Percentiles rank a stretch among this genome's conserved stretches.
These are phyloP conservation scores for Alternaria conjuncta DNA, from an alignment of 2,329 filamentous ascomycete genomes.

Conservation along the genomic window DNA sequence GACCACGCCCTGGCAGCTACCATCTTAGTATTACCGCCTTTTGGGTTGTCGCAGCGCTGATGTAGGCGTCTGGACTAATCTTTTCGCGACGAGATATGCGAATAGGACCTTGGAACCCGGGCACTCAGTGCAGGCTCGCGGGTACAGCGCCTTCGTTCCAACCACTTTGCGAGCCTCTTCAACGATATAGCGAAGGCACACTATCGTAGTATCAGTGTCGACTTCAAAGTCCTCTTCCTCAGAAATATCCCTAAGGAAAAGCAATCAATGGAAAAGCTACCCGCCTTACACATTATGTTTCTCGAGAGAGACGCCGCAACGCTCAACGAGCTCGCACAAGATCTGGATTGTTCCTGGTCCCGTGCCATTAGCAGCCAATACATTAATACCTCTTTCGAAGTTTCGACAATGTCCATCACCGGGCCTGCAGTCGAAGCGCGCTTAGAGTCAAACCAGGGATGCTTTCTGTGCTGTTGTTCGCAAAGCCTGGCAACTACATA, in stretches of 20 bases:
- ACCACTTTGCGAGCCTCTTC: not conserved
- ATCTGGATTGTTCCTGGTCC: not conserved
- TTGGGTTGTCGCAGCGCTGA: not conserved
- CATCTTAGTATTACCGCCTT: not conserved
- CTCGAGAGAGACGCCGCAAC: not conserved
- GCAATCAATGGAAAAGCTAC: not conserved
- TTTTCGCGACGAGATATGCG: not conserved
- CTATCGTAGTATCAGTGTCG: not conserved
- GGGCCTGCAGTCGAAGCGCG: not conserved
- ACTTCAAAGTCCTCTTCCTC: accelerated
- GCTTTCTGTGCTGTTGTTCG: not conserved
- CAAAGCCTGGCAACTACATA: not conserved
- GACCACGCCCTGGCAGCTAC: not conserved
- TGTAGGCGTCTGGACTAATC: not conserved
- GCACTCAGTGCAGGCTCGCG: not conserved
- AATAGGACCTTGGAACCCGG: not conserved
- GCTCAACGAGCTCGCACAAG: not conserved
- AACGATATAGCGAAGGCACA: not conserved
- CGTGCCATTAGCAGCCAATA: not conserved
- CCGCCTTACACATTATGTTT: not conserved
- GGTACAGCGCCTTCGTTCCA: not conserved
- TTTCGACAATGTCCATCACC: not conserved
- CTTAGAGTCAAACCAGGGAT: not conserved
- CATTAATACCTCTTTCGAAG: not conserved
- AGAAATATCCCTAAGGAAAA: not conserved